Evolutionary conservation across 2,329 filamentous ascomycete genomes (phyloP), one percentile per base, ranked within the genome.

Genomic region (Alternaria sp.): DNA sequence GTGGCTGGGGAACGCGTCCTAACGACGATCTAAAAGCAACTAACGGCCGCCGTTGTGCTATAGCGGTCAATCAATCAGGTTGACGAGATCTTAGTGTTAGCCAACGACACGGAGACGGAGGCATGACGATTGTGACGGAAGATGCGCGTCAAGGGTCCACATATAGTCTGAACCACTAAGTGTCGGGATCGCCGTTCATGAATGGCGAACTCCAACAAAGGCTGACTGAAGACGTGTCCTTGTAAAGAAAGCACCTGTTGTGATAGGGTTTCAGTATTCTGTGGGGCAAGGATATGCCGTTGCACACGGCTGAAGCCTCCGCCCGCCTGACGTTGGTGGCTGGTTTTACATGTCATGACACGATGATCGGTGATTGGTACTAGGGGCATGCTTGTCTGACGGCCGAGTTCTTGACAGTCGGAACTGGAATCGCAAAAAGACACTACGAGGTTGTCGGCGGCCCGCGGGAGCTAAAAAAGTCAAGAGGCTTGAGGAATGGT

Each of bases 81-180:
- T 46, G 39, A 32, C n/a, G 26, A 36, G 30, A 6, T 12, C 20
- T 43, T 36, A 34, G 54, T 44, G 22, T n/a, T 26, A 36, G 36
- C 28, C 24, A 49, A 26, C 36, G 24, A 38, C 36, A 34, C 7
- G 9, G 44, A 32, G 18, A 28, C 11, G 47, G 54, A 12, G 22
- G n/a, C 43, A 59, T 59, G 47, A 47, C 54, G 54, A 56, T 16
- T 56, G 38, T 56, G 57, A 59, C 38, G 57, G 30, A 53, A 54
- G 42, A 41, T 59, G 57, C 44, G 46, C 38, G 44, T 43, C 22
- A 56, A 43, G 53, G 53, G 52, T 56, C 46, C 52, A 47, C 38
- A 32, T 22, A 36, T 57, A 57, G 32, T 47, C 18, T 18, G 39
- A 34, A 54, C 57, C 46, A 51, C 26, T 39, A 51, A 30, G 3